phyloP scores from a whole-genome alignment of 108 stramenopile species.

The Pseudonitzschia pungens region DNA sequence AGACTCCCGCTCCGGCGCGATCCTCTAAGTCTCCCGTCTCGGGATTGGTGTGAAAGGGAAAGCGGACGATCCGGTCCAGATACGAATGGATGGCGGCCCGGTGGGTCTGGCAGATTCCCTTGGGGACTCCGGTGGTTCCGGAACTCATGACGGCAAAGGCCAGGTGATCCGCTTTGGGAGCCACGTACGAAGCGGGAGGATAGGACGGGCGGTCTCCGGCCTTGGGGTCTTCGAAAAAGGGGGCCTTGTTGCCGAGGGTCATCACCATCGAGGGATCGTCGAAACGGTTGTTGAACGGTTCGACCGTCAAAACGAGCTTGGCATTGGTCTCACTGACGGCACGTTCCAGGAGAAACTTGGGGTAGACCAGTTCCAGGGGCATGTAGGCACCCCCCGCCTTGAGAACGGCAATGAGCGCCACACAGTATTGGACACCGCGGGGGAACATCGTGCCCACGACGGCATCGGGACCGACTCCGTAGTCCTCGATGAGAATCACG shows the following conservation, averaged over 20 bases:
- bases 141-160: conserved; percentile 71
- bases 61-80: conserved; percentile 43
- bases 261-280: conserved; percentile 27
- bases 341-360: conserved; percentile 56
- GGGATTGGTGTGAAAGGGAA: conserved; percentile 34
- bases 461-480: conserved; percentile 25
- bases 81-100: conserved; percentile 65
- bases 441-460: conserved; percentile 67
- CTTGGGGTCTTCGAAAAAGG: neutral
- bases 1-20: conserved; percentile 75
- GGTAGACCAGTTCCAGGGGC: conserved; percentile 76
- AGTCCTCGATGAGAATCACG: conserved; percentile 24
- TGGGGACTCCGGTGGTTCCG: conserved; percentile 65
- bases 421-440: conserved; percentile 56
- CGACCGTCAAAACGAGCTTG: conserved; percentile 40
- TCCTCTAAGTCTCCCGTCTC: conserved; percentile 23
- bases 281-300: conserved; percentile 35
- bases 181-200: conserved; percentile 23
- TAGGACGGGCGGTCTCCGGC: conserved; percentile 16
- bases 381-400: conserved; percentile 73
- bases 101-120: conserved; percentile 67
- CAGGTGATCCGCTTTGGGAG: conserved; percentile 48
- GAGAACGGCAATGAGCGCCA: conserved; percentile 60
- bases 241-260: neutral
- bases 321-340: conserved; percentile 53